These are phyloP conservation scores for Fusarium avenaceum DNA, from an alignment of 2,329 filamentous ascomycete genomes.

Conservation along the genomic window DNA sequence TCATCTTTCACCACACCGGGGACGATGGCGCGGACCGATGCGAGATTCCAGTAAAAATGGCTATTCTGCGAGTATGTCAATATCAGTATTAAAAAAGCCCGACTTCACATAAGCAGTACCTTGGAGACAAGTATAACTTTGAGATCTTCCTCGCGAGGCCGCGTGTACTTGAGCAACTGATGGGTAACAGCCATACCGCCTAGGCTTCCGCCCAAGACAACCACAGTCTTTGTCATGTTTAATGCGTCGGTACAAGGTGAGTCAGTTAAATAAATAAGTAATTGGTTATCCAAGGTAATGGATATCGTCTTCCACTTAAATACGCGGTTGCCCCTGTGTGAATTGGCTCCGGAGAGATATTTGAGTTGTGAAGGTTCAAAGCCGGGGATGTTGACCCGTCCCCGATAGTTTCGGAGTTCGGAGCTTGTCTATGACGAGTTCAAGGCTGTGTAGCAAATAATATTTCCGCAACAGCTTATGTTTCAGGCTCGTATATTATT, in stretches of 20 bases:
- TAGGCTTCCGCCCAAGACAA: constrained; percentile 68
- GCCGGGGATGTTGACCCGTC: constrained; percentile 16
- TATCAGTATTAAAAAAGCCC: neutral
- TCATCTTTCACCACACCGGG: constrained; percentile 64
- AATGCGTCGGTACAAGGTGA: neutral
- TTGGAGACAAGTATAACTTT: constrained; percentile 70
- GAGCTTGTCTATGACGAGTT: constrained; percentile 38
- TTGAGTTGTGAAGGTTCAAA: constrained; percentile 13
- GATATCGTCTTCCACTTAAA: neutral
- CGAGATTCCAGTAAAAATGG: constrained; percentile 72
- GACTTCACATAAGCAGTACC: constrained; percentile 52
- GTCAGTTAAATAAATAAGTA: neutral
- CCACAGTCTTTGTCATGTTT: constrained; percentile 64
- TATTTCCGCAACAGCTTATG: constrained; percentile 9
- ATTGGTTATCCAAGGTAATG: neutral
- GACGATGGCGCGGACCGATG: constrained; percentile 68
- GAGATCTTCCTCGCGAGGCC: constrained; percentile 59
- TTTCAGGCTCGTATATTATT: constrained; percentile 18
- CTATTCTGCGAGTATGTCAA: constrained; percentile 58
- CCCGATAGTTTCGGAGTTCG: constrained; percentile 28
- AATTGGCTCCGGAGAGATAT: constrained; percentile 2
- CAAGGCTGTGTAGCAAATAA: constrained; percentile 20
- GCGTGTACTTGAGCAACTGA: constrained; percentile 66
- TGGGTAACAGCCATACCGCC: constrained; percentile 68
- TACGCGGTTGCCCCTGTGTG: constrained; percentile 5